Evolutionary conservation across 176 grass and related monocot genomes (phyloP).

Genomic region (Aegilops bicornis): DNA sequence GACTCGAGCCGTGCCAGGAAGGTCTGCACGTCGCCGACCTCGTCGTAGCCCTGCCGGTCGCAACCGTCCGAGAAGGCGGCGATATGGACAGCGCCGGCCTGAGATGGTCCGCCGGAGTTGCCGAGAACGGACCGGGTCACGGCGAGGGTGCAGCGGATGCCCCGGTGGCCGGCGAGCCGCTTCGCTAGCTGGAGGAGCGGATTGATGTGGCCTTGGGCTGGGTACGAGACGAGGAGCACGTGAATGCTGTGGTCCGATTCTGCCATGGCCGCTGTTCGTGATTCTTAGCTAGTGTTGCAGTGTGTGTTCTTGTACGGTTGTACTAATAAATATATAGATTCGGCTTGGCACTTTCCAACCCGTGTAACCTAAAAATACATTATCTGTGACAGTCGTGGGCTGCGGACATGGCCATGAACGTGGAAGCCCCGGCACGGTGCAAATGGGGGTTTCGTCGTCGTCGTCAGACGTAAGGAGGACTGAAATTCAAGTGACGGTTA

Average conservation of each 20-base stretch:
- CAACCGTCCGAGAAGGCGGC: slow-evolving; percentile 28
- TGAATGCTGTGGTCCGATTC: background rate
- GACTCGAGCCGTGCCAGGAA: slow-evolving; percentile 44
- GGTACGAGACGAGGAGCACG: slow-evolving; percentile 50
- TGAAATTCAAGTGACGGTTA: no score
- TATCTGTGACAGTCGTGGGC: no score
- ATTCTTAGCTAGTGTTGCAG: no score
- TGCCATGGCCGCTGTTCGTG: no score
- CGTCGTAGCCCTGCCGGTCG: slow-evolving; percentile 13
- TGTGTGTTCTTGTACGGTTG: no score
- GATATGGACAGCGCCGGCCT: background rate
- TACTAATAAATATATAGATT: no score
- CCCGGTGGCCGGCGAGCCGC: slow-evolving; percentile 34
- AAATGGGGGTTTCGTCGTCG: no score
- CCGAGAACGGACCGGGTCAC: slow-evolving; percentile 34
- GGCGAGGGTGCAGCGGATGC: slow-evolving; percentile 36
- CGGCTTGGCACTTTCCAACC: no score
- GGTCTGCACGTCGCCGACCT: slow-evolving; percentile 10
- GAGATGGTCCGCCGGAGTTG: background rate
- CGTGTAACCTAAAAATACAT: no score
- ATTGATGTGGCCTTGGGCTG: slow-evolving; percentile 58
- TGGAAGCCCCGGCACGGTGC: no score
- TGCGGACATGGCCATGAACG: no score
- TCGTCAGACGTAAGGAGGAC: no score
- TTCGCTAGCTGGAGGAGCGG: slow-evolving; percentile 59